Conservation (phyloP, 495 filamentous ascomycete species). For the Aspergillus ellipticus region DNA sequence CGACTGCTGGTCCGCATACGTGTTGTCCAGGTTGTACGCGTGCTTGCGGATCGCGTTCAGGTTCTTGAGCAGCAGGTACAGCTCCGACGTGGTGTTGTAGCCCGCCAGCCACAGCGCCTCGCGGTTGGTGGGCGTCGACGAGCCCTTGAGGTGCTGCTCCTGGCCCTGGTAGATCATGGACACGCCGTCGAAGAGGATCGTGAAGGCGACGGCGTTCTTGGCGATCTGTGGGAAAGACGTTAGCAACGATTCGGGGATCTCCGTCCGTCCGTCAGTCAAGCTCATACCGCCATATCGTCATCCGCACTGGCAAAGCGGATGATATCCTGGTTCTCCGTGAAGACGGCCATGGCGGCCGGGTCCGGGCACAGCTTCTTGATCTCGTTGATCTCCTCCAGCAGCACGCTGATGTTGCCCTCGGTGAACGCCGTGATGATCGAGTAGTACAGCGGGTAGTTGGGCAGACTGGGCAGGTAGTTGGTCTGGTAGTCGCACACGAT, state of each 20-base stretch:
- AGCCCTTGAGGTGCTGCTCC: slow-evolving; percentile 60
- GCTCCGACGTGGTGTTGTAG: slow-evolving; percentile 52
- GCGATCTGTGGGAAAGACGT: slow-evolving; percentile 35
- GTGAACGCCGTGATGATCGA: slow-evolving; percentile 9
- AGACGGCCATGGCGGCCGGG: slow-evolving; percentile 57
- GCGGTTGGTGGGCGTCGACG: slow-evolving; percentile 55
- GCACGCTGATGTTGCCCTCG: not conserved
- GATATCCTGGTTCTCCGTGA: slow-evolving; percentile 69
- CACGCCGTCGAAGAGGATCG: slow-evolving; percentile 58
- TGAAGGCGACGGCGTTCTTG: slow-evolving; percentile 62
- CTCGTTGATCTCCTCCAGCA: not conserved
- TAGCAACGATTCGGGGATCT: not conserved
- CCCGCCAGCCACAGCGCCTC: slow-evolving; percentile 63
- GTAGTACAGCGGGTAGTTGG: slow-evolving; percentile 19
- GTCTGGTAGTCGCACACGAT: slow-evolving; percentile 7
- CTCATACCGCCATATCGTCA: slow-evolving; percentile 7
- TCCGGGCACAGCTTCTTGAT: slow-evolving; percentile 27
- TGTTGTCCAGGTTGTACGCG: slow-evolving; percentile 42
- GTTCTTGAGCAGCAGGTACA: slow-evolving; percentile 54
- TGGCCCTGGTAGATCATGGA: slow-evolving; percentile 60
- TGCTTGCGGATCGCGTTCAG: slow-evolving; percentile 57
- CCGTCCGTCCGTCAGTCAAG: too few species aligned
- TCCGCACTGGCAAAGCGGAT: slow-evolving; percentile 48
- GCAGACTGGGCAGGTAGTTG: slow-evolving; percentile 29
- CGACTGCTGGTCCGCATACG: slow-evolving; percentile 47